Evolutionary conservation across 805 yeast genomes (phyloP).

Genomic region (Yarrowia phangngaensis): DNA sequence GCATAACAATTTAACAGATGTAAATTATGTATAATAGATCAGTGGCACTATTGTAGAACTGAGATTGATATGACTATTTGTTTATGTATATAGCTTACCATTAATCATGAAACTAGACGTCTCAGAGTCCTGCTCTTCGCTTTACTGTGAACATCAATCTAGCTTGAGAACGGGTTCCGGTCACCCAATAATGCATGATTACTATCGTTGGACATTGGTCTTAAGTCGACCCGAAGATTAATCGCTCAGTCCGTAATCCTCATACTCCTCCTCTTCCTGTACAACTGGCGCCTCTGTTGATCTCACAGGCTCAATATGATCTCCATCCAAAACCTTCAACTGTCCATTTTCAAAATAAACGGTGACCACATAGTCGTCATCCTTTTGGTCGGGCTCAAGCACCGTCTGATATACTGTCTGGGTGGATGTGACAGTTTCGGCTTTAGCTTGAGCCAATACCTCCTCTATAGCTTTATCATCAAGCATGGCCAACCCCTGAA

Average conservation of each 20-base stretch:
- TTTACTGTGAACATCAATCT: too few species aligned
- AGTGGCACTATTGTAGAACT: too few species aligned
- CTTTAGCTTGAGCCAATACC: background rate
- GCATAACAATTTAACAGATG: too few species aligned
- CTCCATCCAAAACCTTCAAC: slow-evolving; percentile 32
- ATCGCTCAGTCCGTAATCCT: slow-evolving; percentile 19
- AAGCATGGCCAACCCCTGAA: slow-evolving; percentile 5
- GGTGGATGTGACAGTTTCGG: slow-evolving; percentile 10
- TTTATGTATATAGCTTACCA: too few species aligned
- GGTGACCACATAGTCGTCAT: slow-evolving; percentile 9
- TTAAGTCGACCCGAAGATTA: too few species aligned
- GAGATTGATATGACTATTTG: too few species aligned
- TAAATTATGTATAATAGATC: too few species aligned
- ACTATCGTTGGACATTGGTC: too few species aligned
- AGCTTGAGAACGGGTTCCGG: too few species aligned
- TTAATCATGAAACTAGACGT: too few species aligned
- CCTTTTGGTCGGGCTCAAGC: background rate
- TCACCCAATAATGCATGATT: too few species aligned
- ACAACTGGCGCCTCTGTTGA: slow-evolving; percentile 1
- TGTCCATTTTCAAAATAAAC: slow-evolving; percentile 27
- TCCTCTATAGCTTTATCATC: slow-evolving; percentile 12
- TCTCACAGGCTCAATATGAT: slow-evolving; percentile 28
- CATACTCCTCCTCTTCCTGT: slow-evolving; percentile 4
- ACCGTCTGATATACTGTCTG: slow-evolving; percentile 13
- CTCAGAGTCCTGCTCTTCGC: too few species aligned